Base-by-base conservation (phyloP, 2,329 filamentous ascomycete species). In the Sporothrix euskadiensis region DNA sequence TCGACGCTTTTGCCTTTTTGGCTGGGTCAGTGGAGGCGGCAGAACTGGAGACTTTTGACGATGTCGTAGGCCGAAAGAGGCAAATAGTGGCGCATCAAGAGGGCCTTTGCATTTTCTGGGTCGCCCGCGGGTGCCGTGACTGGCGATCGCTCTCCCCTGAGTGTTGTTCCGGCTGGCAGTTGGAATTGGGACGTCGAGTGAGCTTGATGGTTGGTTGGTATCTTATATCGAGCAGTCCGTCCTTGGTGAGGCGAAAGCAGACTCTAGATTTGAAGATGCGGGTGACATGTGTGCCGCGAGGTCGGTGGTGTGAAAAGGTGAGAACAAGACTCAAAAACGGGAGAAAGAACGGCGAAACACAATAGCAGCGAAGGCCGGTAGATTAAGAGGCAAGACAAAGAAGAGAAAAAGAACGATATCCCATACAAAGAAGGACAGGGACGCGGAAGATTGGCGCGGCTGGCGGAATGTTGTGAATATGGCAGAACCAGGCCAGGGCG, bases 391-490 rank as follows among this genome's bases (percentile, higher is more conserved):
- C 39, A 66, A 66, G 39, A 30, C 39, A 47, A 66, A 71, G 39
- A 56, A 22, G 8, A 56, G 32, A n/a, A 54, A 57, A 19, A 47
- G 35, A n/a, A 70, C 44, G 49, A 56, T 26, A 35, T 19, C 16
- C 65, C 47, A 19, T 44, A 32, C n/a, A 44, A 56, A 19, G 44
- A 59, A 32, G 39, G 39, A 30, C 35, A 47, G 22, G n/a, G 69
- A 66, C 30, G 22, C 26, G 69, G 22, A 57, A 71, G 35, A n/a
- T 52, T 47, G 54, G 69, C 69, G 41, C 69, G 39, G 56, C 65
- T 32, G 69, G 69, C 26, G 39, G 56, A 71, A 71, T 61, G 69
- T 32, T 41, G 69, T 14, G 47, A 59, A 71, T 59, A 71, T 71
- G 30, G 19, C 26, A 69, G 39, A 44, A 26, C 61, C 39, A 73